phyloP scores from a whole-genome alignment of 108 stramenopile genomes.

The Fragilaria crotonensis region DNA sequence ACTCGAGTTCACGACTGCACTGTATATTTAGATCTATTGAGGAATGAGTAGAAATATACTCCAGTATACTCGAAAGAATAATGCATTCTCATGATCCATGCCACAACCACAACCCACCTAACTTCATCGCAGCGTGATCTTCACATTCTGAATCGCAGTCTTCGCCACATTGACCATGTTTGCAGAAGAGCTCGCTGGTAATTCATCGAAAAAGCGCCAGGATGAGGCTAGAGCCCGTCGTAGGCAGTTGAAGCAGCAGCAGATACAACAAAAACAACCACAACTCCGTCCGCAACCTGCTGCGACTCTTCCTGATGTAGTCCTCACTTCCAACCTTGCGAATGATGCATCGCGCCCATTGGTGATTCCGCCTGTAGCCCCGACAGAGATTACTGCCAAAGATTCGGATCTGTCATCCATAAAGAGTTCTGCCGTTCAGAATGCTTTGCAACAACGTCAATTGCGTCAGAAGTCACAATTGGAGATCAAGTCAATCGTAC shows the following conservation, averaged over 20 bases:
- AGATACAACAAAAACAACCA: constrained; percentile 4
- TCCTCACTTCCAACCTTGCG: not conserved
- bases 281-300: not conserved
- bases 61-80: too few relatives aligned
- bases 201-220: constrained; percentile 58
- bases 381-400: not conserved
- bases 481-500: constrained; percentile 21
- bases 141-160: too few relatives aligned
- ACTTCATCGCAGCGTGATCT: too few relatives aligned
- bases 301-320: not conserved
- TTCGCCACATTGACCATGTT: too few relatives aligned
- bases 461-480: constrained; percentile 41
- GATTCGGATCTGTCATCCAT: not conserved
- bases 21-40: too few relatives aligned
- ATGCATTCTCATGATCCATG: too few relatives aligned
- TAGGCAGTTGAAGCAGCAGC: constrained; percentile 47
- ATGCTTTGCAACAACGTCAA: constrained; percentile 57
- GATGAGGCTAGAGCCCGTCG: constrained; percentile 60
- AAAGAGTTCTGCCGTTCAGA: constrained; percentile 35
- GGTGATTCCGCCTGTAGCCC: not conserved
- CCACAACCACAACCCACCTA: too few relatives aligned
- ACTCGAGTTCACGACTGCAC: too few relatives aligned
- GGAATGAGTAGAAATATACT: too few relatives aligned
- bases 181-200: constrained; percentile 68
- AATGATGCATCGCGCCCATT: not conserved